Evolutionary conservation across 371 early-diverging fungal genomes (phyloP), one percentile per base, ranked within the genome.

Genomic region (Apophysomyces variabilis): DNA sequence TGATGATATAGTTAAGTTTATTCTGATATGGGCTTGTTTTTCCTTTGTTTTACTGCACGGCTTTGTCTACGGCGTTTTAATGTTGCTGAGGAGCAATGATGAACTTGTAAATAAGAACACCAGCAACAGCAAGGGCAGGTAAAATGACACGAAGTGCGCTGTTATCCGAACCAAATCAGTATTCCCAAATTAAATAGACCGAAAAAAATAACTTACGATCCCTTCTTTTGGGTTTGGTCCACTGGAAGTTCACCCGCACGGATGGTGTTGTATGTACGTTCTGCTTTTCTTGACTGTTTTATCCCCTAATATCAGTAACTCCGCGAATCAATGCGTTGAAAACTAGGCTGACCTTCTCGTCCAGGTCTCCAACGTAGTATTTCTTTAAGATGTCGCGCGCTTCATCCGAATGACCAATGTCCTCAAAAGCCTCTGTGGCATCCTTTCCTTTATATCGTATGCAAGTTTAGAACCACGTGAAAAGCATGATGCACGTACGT

Each of bases 361-460:
- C 77, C 56, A 82, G 69, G 45, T 71, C 67, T 66, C 78, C 83
- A 68, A 82, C 57, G 7, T 64, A 60, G 62, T 79, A 82, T 63
- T 77, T 76, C 38, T 69, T 66, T 62, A 80, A 65, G 13, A 77
- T 77, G 21, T 75, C 75, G 66, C 79, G 79, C 35, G 77, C 74
- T 66, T 94, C 93, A 50, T 93, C 92, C n/a, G 91, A 91, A 82
- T 95, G 95, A 41, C 92, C 92, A 64, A 95, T 91, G 70, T 95
- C 95, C 69, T 95, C 94, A 66, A 95, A 95, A 14, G 92, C 89
- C 64, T 90, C 93, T 47, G 94, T 92, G 54, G 93, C 92, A 70
- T 95, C 93, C 68, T 78, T 78, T 62, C 94, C 82, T 82, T 46
- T 38, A 46, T 56, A 43, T 16, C 38, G 16, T 85, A 14, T 56